Evolutionary conservation across 2,329 filamentous ascomycete species (phyloP).

Genomic region (Alternaria conjuncta): DNA sequence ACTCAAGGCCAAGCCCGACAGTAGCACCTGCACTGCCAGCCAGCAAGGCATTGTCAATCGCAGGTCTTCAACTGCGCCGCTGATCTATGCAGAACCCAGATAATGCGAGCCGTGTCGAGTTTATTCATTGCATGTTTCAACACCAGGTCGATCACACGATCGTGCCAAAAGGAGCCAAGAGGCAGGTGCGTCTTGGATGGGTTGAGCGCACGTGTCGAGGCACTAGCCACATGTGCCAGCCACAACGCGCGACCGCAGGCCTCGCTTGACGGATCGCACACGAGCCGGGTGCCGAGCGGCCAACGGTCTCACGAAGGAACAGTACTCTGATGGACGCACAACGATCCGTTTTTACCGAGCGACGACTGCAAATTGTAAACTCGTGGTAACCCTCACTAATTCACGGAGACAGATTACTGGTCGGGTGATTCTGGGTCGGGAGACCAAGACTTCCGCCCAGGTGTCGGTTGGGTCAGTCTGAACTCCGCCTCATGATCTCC

Average conservation of each 20-base stretch:
- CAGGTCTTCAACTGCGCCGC: background rate
- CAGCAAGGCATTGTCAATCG: background rate
- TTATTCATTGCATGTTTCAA: background rate
- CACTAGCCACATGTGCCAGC: background rate
- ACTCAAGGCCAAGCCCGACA: background rate
- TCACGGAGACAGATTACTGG: slow-evolving; percentile 8
- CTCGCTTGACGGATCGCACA: background rate
- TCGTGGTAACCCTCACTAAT: background rate
- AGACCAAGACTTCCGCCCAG: slow-evolving; percentile 1
- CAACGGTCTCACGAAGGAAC: background rate
- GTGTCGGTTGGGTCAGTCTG: slow-evolving; percentile 2
- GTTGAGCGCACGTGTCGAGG: background rate
- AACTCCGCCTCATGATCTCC: slow-evolving; percentile 22
- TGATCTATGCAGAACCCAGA: background rate
- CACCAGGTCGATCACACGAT: background rate
- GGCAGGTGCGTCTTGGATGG: background rate
- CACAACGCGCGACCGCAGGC: background rate
- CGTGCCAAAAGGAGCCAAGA: slow-evolving; percentile 2
- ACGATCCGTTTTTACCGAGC: background rate
- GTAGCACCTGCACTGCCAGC: background rate
- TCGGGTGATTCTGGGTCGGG: slow-evolving; percentile 4
- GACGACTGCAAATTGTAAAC: background rate
- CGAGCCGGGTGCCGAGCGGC: slow-evolving; percentile 1
- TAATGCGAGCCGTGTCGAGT: background rate
- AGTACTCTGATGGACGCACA: background rate